Evolutionary conservation across 768 basidiomycete genomes (phyloP).

Genomic region (Kwoniella heveanensis): DNA sequence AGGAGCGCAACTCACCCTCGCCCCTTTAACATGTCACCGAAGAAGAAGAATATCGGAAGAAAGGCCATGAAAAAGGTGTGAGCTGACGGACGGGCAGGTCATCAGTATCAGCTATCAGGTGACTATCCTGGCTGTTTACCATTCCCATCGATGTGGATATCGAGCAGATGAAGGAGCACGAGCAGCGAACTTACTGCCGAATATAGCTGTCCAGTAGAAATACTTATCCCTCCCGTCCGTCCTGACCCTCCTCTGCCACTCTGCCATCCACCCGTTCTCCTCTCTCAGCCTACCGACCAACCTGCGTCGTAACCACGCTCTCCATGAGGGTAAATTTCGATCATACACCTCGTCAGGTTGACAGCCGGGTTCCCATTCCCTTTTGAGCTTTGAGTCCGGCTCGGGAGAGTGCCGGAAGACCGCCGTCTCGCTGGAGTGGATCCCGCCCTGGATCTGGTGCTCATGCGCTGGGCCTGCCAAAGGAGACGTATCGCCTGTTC

Average conservation of each 20-base stretch:
- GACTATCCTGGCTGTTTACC: too few relatives aligned
- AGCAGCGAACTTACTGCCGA: slow-evolving; percentile 55
- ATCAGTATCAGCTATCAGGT: neutral
- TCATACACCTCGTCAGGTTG: slow-evolving; percentile 54
- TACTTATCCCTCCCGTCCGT: slow-evolving; percentile 46
- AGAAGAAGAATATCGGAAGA: slow-evolving; percentile 84
- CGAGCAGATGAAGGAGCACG: too few relatives aligned
- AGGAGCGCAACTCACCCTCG: slow-evolving; percentile 64
- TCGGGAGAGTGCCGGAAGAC: slow-evolving; percentile 42
- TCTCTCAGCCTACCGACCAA: slow-evolving; percentile 40
- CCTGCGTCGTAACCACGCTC: slow-evolving; percentile 36
- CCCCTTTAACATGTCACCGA: slow-evolving; percentile 72
- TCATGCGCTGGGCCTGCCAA: neutral
- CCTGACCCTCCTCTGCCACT: slow-evolving; percentile 47
- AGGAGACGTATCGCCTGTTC: neutral
- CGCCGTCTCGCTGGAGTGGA: slow-evolving; percentile 24
- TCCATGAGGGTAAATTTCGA: slow-evolving; percentile 40
- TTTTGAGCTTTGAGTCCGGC: slow-evolving; percentile 20
- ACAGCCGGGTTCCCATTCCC: slow-evolving; percentile 50
- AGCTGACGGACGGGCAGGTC: slow-evolving; percentile 23
- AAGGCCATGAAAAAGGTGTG: slow-evolving; percentile 81
- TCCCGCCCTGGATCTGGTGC: neutral
- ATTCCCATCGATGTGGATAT: too few relatives aligned
- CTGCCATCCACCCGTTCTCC: slow-evolving; percentile 49
- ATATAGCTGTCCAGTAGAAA: slow-evolving; percentile 56